Percentiles rank a stretch among this genome's conserved stretches.
Conservation (phyloP, 805 yeast genomes). For the Wickerhamiella kurtzmanii region DNA sequence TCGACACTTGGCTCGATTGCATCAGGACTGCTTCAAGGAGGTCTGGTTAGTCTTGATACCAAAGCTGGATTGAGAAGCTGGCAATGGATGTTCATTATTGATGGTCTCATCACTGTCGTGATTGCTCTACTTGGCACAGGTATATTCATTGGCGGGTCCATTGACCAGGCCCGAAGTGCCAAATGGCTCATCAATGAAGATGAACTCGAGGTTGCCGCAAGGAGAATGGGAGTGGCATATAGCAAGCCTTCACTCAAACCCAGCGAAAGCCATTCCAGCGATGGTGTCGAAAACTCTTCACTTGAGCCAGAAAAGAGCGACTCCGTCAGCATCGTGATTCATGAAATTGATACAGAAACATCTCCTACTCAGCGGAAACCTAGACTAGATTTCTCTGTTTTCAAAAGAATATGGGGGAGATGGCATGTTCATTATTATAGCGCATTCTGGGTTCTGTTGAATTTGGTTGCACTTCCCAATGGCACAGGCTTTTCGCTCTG, state of each 20-base stretch:
- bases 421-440: neutral
- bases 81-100: constrained; percentile 58
- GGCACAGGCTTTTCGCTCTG: neutral
- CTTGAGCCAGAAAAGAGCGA: neutral
- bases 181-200: neutral
- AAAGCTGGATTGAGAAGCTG: constrained; percentile 36
- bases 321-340: too few species aligned
- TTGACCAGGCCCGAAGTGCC: neutral
- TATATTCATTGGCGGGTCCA: neutral
- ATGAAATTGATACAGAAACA: too few species aligned
- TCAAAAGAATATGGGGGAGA: neutral
- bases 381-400: neutral
- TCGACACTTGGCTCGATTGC: constrained; percentile 32
- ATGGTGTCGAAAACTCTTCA: neutral
- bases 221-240: neutral
- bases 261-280: too few species aligned
- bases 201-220: neutral
- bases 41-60: constrained; percentile 10
- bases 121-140: constrained; percentile 27
- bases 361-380: too few species aligned
- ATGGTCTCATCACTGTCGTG: constrained; percentile 36
- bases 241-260: neutral
- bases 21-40: constrained; percentile 34
- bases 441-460: neutral
- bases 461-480: neutral